Percentiles rank a stretch among this genome's conserved stretches.
These are phyloP conservation scores for Alternaria brassicicola DNA, from an alignment of 2,329 filamentous ascomycete genomes.

Conservation along the genomic window DNA sequence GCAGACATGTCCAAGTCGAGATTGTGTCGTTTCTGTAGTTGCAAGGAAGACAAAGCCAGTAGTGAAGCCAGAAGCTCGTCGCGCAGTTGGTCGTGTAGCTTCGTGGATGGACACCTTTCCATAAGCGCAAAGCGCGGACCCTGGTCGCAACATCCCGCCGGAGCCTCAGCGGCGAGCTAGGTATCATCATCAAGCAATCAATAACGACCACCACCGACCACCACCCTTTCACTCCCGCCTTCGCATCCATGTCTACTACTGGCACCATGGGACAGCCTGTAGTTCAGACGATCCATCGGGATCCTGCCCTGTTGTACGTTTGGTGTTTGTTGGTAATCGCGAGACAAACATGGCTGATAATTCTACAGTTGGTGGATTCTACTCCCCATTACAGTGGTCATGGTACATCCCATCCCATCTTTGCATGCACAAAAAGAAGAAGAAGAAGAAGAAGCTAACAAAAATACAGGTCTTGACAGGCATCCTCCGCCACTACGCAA, in stretches of 20 bases:
- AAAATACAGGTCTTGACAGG: conserved; percentile 78
- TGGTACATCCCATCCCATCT: conserved; percentile 62
- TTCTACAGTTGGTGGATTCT: conserved; percentile 92
- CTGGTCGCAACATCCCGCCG: conserved; percentile 35
- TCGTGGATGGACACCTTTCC: conserved; percentile 47
- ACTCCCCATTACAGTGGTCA: conserved; percentile 94
- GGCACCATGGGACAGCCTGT: conserved; percentile 78
- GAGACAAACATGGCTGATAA: conserved; percentile 28
- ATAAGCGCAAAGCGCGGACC: conserved; percentile 40
- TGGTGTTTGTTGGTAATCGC: neutral
- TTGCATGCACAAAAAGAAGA: neutral
- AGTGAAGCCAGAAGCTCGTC: conserved; percentile 14
- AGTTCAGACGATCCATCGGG: conserved; percentile 95
- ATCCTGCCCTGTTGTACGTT: conserved; percentile 94
- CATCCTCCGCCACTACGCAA: conserved; percentile 93
- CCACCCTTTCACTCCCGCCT: conserved; percentile 16
- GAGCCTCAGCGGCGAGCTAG: conserved; percentile 33
- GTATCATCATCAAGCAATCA: conserved; percentile 25
- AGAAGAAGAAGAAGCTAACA: conserved; percentile 16
- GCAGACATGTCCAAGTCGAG: conserved; percentile 39
- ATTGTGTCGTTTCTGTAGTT: neutral
- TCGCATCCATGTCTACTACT: conserved; percentile 24
- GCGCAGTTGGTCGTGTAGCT: conserved; percentile 9
- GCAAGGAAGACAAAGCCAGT: neutral
- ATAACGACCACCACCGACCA: conserved; percentile 17